Evolutionary conservation across 768 basidiomycete genomes (phyloP), one percentile per base, ranked within the genome.

Genomic region (Agaricus sinodeliciosus): DNA sequence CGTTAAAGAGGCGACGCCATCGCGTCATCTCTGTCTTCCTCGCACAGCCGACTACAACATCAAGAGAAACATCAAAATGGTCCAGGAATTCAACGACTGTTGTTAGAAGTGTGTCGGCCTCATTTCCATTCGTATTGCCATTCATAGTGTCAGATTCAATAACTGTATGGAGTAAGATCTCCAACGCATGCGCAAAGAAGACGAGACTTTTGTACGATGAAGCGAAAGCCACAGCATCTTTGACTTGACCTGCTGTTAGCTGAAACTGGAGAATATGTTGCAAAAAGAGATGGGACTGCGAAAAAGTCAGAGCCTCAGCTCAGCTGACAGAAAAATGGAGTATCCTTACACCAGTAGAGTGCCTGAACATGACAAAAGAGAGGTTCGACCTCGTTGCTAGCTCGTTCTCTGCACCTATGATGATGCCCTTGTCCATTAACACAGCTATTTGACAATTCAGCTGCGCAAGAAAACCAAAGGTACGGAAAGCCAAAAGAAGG

Each of bases 341-440:
- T 51, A 3, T 13, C 72, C 87, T 58, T 60, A 94, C 93, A 59
- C 87, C 92, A 0, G 93, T 96, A 16, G 87, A 80, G 67, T 95
- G 88, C 47, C 93, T 80, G 70, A 95, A 97, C 72, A 94, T 85
- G 12, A 87, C 85, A 64, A 96, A 96, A 1, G 93, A 82, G 8
- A 97, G 71, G 52, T 85, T 88, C 22, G 76, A 69, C 49, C 90
- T 78, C 13, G 85, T 76, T 2, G 82, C 85, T 2, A 82, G 80
- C 66, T 99, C 95, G 53, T 94, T 82, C 58, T 97, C 94, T 25
- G 88, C 90, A 7, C 95, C 95, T 59, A 97, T 94, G 58, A 99
- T 93, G 59, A 99, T 96, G 0, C 94, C 95, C 64, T 97, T 99
- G 67, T 97, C 94, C 94, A 98, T 98, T 22, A 99, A 78, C 6